Evolutionary conservation across 2,329 filamentous ascomycete genomes (phyloP).

Genomic region (Fusarium nisikadoi): DNA sequence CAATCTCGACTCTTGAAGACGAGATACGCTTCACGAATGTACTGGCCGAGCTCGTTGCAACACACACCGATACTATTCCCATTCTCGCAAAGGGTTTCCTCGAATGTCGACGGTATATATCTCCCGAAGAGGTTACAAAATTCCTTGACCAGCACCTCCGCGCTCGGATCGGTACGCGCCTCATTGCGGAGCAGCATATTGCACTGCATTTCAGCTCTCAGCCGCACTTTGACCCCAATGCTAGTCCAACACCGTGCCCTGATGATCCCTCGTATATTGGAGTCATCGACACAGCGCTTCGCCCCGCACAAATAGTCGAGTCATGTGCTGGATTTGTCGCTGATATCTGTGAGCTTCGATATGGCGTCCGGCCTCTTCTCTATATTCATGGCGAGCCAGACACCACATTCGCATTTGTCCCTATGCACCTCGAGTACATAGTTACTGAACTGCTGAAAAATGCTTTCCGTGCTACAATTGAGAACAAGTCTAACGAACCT

Average conservation of each 20-base stretch:
- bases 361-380: conserved; percentile 85
- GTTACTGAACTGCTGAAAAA: conserved; percentile 97
- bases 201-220: conserved; percentile 81
- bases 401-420: conserved; percentile 92
- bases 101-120: conserved; percentile 92
- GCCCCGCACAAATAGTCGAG: conserved; percentile 83
- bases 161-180: conserved; percentile 89
- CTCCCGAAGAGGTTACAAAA: conserved; percentile 80
- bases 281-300: conserved; percentile 91
- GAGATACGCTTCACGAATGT: conserved; percentile 93
- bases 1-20: conserved; percentile 75
- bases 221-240: conserved; percentile 71
- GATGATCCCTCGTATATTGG: conserved; percentile 81
- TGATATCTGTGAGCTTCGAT: conserved; percentile 96
- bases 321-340: conserved; percentile 90
- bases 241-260: conserved; percentile 61
- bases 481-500: conserved; percentile 82
- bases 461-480: conserved; percentile 91
- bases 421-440: conserved; percentile 97
- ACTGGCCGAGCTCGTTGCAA: conserved; percentile 93
- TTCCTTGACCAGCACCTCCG: conserved; percentile 95
- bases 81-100: conserved; percentile 91
- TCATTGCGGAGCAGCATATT: conserved; percentile 97
- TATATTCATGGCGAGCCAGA: conserved; percentile 85
- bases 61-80: conserved; percentile 93